phyloP scores from a whole-genome alignment of 306 rosid genomes.

The Quercus robur region DNA sequence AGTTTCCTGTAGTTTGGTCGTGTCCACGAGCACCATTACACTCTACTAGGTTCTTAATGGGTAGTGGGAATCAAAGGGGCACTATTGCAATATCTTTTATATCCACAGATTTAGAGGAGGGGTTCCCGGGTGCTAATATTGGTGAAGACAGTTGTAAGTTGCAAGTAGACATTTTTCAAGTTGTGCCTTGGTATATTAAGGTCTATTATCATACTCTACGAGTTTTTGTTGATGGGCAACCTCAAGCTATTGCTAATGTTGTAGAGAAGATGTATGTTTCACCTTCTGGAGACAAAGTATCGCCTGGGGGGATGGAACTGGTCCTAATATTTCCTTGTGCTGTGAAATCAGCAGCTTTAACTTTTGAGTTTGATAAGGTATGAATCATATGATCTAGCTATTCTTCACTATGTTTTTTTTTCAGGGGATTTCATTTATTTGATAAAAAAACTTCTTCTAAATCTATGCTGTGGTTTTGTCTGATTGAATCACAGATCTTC shows the following conservation, averaged over 20 bases:
- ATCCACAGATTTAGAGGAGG: conserved; percentile 52
- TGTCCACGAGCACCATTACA: conserved; percentile 69
- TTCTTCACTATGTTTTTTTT: not conserved
- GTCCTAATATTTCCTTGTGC: conserved; percentile 78
- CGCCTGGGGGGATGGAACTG: conserved; percentile 81
- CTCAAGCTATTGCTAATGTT: conserved; percentile 44
- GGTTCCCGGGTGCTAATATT: conserved; percentile 22
- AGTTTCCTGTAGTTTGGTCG: conserved; percentile 72
- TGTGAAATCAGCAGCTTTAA: conserved; percentile 65
- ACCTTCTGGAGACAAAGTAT: conserved; percentile 92
- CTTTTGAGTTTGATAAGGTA: conserved; percentile 85
- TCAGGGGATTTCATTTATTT: not conserved
- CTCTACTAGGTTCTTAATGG: conserved; percentile 80
- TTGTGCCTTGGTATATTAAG: conserved; percentile 97
- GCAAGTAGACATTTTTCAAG: conserved; percentile 79
- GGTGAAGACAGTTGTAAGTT: conserved; percentile 56
- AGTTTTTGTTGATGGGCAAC: conserved; percentile 57
- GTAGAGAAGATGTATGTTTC: conserved; percentile 76
- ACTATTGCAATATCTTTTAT: conserved; percentile 81
- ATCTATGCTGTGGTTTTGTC: conserved; percentile 1
- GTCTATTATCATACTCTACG: conserved; percentile 79
- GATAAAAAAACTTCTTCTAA: not conserved
- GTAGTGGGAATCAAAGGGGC: conserved; percentile 96
- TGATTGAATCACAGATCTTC: not conserved
- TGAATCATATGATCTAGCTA: conserved; percentile 3